Percentiles rank a stretch among this genome's conserved stretches.
Conservation (phyloP, 768 basidiomycete species). For the Leucosporidium yakuticum region DNA sequence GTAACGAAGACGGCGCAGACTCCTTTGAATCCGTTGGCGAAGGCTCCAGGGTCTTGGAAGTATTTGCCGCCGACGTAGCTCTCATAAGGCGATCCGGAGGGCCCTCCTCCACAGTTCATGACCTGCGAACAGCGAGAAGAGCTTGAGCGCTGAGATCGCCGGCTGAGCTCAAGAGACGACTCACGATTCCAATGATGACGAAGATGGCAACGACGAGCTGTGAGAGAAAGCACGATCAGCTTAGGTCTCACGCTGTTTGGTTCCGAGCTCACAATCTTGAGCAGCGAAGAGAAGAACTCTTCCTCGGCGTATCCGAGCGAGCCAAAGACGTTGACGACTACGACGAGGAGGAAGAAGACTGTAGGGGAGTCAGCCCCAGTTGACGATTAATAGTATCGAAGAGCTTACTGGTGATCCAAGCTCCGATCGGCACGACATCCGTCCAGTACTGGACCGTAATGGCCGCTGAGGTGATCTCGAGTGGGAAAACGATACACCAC, state of each 20-base stretch:
- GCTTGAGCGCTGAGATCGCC: too few relatives aligned
- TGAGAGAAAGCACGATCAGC: too few relatives aligned
- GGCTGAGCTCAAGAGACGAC: too few relatives aligned
- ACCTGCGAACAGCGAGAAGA: constrained; percentile 37
- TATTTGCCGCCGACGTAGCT: constrained; percentile 42
- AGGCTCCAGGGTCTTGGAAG: constrained; percentile 59
- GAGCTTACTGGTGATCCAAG: constrained; percentile 27
- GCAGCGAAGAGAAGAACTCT: constrained; percentile 70
- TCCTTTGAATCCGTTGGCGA: constrained; percentile 60
- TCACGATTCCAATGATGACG: constrained; percentile 62
- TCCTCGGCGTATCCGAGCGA: constrained; percentile 57
- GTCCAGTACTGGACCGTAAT: constrained; percentile 55
- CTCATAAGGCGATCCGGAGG: not conserved
- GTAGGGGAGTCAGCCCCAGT: not conserved
- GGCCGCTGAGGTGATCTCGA: constrained; percentile 78
- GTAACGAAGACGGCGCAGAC: constrained; percentile 62
- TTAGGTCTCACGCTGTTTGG: too few relatives aligned
- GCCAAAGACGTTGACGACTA: constrained; percentile 56
- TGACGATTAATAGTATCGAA: too few relatives aligned
- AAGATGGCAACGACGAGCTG: constrained; percentile 66
- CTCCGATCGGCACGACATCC: constrained; percentile 56
- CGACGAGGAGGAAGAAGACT: constrained; percentile 21
- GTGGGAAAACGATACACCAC: constrained; percentile 74
- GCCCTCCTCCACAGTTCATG: constrained; percentile 73
- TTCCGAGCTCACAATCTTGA: constrained; percentile 51